Evolutionary conservation across 768 basidiomycete genomes (phyloP), one percentile per base, ranked within the genome.

Genomic region (Psilocybe cyanescens): DNA sequence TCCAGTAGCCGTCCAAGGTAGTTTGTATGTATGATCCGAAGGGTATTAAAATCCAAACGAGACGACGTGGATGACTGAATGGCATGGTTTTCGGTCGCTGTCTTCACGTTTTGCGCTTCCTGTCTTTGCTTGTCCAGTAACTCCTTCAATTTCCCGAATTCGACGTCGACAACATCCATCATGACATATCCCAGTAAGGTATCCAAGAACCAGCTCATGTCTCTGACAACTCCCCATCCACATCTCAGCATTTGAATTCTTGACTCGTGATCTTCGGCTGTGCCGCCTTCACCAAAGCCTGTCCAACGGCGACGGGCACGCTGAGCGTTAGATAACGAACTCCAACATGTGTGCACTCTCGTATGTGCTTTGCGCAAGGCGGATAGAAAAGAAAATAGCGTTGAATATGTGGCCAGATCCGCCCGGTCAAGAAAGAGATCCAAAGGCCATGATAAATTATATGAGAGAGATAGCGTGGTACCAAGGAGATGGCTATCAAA

Each of bases 121-220:
- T 64, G 59, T n/a, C 69, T 66, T 53, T 74, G 75, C 58, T 74
- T 75, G 57, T 69, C 71, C 46, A 94, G 75, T 30, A 86, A 73
- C 39, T 81, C 84, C 70, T 89, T 91, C 65, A 97, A 75, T 65
- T 84, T 81, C 58, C 83, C 76, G 69, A 91, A 95, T 70, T 97
- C 94, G 14, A 87, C 84, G 61, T 95, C 94, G 35, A 95, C 82
- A 8, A 97, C 94, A 64, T 97, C 95, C 68, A 85, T 90, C 92
- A 94, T 92, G 61, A 94, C 85, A 72, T 97, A 96, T 8, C 87
- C 87, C 57, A 92, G 76, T 2, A 97, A 70, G 29, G 87, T 88
- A 71, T 95, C 94, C 59, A 97, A 78, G 70, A 95, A 96, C 93
- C 94, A 96, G 45, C 87, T 84, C 94, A 96, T 95, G 68, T 91